These are phyloP conservation scores for Agaricus subrufescens DNA, from an alignment of 768 basidiomycete genomes.

Conservation along the genomic window DNA sequence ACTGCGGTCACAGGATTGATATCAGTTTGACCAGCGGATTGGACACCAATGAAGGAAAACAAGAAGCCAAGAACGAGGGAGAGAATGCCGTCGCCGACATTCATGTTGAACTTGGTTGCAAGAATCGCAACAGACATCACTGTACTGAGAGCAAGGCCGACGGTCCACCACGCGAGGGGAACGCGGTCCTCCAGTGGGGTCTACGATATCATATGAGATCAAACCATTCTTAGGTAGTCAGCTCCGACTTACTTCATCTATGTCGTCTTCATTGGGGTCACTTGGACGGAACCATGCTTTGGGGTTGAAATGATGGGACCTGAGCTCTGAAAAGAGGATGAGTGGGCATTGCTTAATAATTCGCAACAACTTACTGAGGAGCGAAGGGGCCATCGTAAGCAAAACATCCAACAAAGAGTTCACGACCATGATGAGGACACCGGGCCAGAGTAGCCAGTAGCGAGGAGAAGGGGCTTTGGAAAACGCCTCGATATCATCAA, in stretches of 20 bases:
- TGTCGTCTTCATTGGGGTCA: conserved; percentile 34
- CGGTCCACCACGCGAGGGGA: conserved; percentile 50
- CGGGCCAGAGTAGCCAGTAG: conserved; percentile 63
- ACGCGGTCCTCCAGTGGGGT: conserved; percentile 52
- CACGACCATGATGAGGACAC: conserved; percentile 56
- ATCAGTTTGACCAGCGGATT: conserved; percentile 54
- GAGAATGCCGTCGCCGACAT: conserved; percentile 54
- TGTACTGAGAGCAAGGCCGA: conserved; percentile 41
- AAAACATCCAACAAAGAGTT: conserved; percentile 54
- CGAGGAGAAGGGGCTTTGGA: conserved; percentile 44
- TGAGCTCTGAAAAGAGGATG: conserved; percentile 14
- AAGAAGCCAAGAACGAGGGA: conserved; percentile 56
- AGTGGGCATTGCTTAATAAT: neutral
- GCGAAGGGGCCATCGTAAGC: conserved; percentile 32
- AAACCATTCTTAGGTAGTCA: neutral
- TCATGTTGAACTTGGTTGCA: conserved; percentile 49
- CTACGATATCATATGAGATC: neutral
- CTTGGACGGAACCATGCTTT: conserved; percentile 23
- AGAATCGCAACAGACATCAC: conserved; percentile 50
- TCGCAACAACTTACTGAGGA: conserved; percentile 20
- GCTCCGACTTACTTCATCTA: conserved; percentile 31
- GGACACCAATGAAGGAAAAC: conserved; percentile 66
- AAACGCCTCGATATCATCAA: conserved; percentile 37
- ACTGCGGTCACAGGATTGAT: conserved; percentile 60
- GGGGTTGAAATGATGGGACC: conserved; percentile 20